phyloP scores from a whole-genome alignment of 495 filamentous ascomycete genomes.

The Podospora fimiseda region DNA sequence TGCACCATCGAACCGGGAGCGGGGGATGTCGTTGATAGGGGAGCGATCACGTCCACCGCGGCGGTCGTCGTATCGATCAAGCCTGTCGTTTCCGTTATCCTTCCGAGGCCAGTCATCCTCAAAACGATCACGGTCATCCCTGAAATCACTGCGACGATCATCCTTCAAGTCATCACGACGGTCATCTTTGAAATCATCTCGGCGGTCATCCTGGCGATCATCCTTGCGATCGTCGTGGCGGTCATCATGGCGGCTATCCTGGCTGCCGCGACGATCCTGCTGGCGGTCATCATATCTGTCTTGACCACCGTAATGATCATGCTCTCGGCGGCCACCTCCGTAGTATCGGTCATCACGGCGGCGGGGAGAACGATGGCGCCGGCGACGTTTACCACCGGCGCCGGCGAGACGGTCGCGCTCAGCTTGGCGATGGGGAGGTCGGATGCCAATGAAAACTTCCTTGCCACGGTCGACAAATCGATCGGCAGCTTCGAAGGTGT shows the following conservation, averaged over 20 bases:
- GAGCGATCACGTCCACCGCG: background rate
- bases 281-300: background rate
- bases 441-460: constrained; percentile 57
- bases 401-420: constrained; percentile 18
- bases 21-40: constrained; percentile 14
- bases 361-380: background rate
- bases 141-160: background rate
- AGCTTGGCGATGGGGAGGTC: constrained; percentile 42
- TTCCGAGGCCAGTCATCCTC: background rate
- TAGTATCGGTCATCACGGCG: constrained; percentile 10
- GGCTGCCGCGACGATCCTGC: background rate
- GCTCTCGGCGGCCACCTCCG: constrained; percentile 1
- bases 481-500: constrained; percentile 70
- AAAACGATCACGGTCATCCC: background rate
- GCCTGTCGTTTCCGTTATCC: background rate
- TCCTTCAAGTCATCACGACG: background rate
- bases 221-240: constrained; percentile 2
- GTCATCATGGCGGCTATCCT: background rate
- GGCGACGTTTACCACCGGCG: constrained; percentile 4
- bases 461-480: constrained; percentile 67
- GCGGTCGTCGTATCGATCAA: background rate
- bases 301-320: background rate
- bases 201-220: constrained; percentile 1
- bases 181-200: background rate
- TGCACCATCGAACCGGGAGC: constrained; percentile 25